Percentiles rank a stretch among this genome's conserved stretches.
phyloP scores from a whole-genome alignment of 1,284 basidiomycete genomes.

The Sphaerobolus stellatus region DNA sequence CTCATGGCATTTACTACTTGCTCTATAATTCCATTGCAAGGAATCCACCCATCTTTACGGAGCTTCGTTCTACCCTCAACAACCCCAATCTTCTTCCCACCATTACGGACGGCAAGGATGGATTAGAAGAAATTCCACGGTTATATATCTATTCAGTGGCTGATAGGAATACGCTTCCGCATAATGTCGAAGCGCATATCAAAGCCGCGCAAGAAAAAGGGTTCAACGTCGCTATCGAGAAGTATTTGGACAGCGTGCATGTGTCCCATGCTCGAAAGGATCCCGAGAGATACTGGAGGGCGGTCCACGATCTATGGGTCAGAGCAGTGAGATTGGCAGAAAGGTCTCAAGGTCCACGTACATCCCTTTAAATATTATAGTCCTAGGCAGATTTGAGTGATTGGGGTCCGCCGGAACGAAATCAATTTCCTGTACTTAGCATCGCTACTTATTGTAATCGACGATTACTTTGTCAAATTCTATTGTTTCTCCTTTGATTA shows the following conservation, averaged over 20 bases:
- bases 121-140: constrained; percentile 40
- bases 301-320: constrained; percentile 41
- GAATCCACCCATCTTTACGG: constrained; percentile 20
- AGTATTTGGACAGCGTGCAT: constrained; percentile 50
- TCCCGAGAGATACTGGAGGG: constrained; percentile 50
- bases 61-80: constrained; percentile 33
- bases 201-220: constrained; percentile 36
- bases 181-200: constrained; percentile 44
- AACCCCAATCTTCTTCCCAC: constrained; percentile 44
- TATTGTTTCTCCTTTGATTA: no score
- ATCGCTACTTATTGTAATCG: no score
- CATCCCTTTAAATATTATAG: no score
- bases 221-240: constrained; percentile 36
- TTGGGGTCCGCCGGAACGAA: no score
- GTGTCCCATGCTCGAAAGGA: constrained; percentile 54
- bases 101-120: constrained; percentile 24
- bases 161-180: constrained; percentile 46
- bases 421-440: no score
- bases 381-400: no score
- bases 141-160: constrained; percentile 54
- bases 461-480: no score
- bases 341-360: no score
- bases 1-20: constrained; percentile 22
- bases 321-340: no score
- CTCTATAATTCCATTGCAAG: constrained; percentile 14